Evolutionary conservation across 2,329 filamentous ascomycete genomes (phyloP).

Genomic region (Nemania sp.): DNA sequence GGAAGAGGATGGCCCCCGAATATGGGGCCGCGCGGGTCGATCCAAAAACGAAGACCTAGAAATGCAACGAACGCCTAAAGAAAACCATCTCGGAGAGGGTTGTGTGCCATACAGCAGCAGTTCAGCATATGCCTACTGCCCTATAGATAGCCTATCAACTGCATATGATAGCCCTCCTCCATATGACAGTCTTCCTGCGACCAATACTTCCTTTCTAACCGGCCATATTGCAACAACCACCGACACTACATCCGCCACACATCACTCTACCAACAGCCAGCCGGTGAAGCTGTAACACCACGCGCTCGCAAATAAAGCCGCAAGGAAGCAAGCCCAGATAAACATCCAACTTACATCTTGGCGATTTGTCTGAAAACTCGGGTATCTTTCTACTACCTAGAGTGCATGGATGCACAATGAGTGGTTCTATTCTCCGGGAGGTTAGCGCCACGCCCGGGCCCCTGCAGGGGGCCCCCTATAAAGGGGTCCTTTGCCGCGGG

Average conservation of each 20-base stretch:
- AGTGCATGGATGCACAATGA: too few species aligned
- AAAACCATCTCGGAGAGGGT: not conserved
- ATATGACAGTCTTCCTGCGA: not conserved
- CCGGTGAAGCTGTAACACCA: not conserved
- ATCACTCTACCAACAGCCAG: not conserved
- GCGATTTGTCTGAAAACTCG: too few species aligned
- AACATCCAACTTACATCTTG: too few species aligned
- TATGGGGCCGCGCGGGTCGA: too few species aligned
- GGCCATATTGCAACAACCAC: not conserved
- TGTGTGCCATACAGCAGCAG: constrained; percentile 3
- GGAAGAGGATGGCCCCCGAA: too few species aligned
- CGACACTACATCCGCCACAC: not conserved
- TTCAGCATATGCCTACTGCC: constrained; percentile 5
- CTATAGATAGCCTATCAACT: not conserved
- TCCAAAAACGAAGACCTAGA: constrained; percentile 5
- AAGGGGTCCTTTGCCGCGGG: too few species aligned
- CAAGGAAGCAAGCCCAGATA: not conserved
- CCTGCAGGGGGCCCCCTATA: too few species aligned
- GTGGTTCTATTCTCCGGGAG: too few species aligned
- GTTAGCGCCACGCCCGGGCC: too few species aligned
- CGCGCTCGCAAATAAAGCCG: not conserved
- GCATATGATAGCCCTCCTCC: not conserved
- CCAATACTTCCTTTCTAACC: not conserved
- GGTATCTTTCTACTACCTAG: too few species aligned
- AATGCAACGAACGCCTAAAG: constrained; percentile 9